A percentile compares a stretch with the other conserved stretches of the same genome.
phyloP scores from a whole-genome alignment of 768 basidiomycete genomes.

The Suillus spraguei region DNA sequence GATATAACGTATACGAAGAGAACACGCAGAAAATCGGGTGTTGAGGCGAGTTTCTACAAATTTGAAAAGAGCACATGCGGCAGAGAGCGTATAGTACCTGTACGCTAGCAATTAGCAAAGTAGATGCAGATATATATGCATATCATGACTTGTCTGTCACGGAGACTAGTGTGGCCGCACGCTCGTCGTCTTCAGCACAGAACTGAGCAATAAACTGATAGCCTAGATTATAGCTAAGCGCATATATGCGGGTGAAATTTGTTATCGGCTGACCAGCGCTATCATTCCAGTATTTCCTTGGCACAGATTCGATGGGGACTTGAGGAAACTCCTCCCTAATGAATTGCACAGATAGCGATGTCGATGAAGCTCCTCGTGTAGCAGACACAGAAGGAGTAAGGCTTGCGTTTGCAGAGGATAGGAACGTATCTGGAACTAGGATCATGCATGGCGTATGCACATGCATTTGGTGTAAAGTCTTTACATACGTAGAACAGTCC shows the following conservation, averaged over 20 bases:
- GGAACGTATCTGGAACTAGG: constrained; percentile 82
- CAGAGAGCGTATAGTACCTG: constrained; percentile 90
- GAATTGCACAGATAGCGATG: constrained; percentile 70
- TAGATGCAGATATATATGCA: constrained; percentile 15
- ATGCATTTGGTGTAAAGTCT: constrained; percentile 85
- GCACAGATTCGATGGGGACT: constrained; percentile 67
- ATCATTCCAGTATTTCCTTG: constrained; percentile 87
- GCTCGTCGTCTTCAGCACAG: constrained; percentile 79
- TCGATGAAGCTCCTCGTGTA: constrained; percentile 45
- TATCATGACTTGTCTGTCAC: constrained; percentile 76
- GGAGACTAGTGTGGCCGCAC: constrained; percentile 77
- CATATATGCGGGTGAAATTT: neutral
- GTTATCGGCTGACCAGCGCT: constrained; percentile 53
- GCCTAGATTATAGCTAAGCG: constrained; percentile 2
- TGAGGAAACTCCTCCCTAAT: constrained; percentile 75
- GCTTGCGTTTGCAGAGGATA: constrained; percentile 57
- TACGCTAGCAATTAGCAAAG: constrained; percentile 4
- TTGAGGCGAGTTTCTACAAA: constrained; percentile 73
- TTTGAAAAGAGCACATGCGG: constrained; percentile 86
- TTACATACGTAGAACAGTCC: constrained; percentile 88
- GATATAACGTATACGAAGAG: constrained; percentile 73
- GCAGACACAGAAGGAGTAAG: constrained; percentile 35
- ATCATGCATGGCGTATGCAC: constrained; percentile 70
- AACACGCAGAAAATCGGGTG: constrained; percentile 66
- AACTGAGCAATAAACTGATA: constrained; percentile 81